Evolutionary conservation across 345 rosid species (phyloP).

Genomic region (Kernera saxatilis): DNA sequence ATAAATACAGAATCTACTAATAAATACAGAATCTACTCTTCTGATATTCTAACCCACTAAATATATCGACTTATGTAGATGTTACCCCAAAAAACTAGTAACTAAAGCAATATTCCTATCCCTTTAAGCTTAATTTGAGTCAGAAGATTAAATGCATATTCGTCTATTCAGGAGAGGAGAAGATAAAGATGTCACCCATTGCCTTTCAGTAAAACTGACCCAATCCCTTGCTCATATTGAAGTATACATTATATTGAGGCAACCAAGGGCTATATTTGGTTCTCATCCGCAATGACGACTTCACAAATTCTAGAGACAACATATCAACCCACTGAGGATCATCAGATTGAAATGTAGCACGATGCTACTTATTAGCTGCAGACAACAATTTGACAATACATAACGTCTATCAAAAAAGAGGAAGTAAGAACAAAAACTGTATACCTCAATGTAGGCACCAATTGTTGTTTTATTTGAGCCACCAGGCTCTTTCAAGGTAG

Average conservation of each 20-base stretch:
- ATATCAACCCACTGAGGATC: not conserved
- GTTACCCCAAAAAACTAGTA: not conserved
- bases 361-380: not conserved
- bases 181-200: not conserved
- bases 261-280: not conserved
- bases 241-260: not conserved
- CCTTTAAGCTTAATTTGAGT: not conserved
- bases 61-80: not conserved
- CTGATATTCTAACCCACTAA: not conserved
- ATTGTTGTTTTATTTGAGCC: slow-evolving; percentile 89
- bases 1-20: not conserved
- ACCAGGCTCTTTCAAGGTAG: slow-evolving; percentile 78
- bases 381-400: not conserved
- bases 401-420: not conserved
- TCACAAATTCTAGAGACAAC: not conserved
- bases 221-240: not conserved
- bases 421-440: not conserved
- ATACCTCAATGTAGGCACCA: slow-evolving; percentile 87
- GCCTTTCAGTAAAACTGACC: not conserved
- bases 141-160: not conserved
- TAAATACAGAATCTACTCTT: not conserved
- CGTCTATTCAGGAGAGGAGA: not conserved
- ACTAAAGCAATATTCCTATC: not conserved
- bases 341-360: not conserved
- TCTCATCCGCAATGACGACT: not conserved